Conservation (phyloP, 2,329 filamentous ascomycete genomes). For the Trichophyton rubrum region DNA sequence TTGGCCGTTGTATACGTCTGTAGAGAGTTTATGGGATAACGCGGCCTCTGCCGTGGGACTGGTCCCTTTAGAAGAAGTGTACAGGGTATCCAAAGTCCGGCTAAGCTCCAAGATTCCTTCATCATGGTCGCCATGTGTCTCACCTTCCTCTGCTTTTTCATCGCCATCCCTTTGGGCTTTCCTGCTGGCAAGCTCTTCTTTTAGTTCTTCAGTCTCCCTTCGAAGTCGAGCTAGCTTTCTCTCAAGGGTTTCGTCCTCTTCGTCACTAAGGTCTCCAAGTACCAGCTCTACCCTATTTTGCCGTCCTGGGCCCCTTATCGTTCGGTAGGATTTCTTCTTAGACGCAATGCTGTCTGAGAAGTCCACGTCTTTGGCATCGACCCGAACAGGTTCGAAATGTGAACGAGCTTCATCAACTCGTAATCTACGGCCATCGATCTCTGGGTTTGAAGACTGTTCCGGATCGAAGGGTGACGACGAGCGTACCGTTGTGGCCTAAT, state of each 20-base stretch:
- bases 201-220: constrained; percentile 67
- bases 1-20: constrained; percentile 5
- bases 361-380: constrained; percentile 68
- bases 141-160: constrained; percentile 29
- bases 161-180: constrained; percentile 46
- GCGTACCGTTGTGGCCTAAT: constrained; percentile 43
- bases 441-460: constrained; percentile 39
- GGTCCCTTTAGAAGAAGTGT: constrained; percentile 22
- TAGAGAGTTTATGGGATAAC: constrained; percentile 25
- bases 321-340: constrained; percentile 73
- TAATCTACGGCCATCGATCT: constrained; percentile 64
- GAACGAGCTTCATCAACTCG: constrained; percentile 67
- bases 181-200: constrained; percentile 36
- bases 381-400: constrained; percentile 60
- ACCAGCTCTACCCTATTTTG: constrained; percentile 43
- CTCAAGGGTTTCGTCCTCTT: constrained; percentile 65
- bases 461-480: constrained; percentile 47
- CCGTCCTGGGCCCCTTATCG: constrained; percentile 54
- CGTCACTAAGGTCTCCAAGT: constrained; percentile 62
- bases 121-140: constrained; percentile 32
- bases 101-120: constrained; percentile 57
- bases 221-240: constrained; percentile 69
- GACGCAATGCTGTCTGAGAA: constrained; percentile 79
- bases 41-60: constrained; percentile 23
- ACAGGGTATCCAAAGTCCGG: constrained; percentile 56